These are phyloP conservation scores for Ulota crispa DNA, from an alignment of 225 moss, liverwort and hornwort genomes.

Conservation along the genomic window DNA sequence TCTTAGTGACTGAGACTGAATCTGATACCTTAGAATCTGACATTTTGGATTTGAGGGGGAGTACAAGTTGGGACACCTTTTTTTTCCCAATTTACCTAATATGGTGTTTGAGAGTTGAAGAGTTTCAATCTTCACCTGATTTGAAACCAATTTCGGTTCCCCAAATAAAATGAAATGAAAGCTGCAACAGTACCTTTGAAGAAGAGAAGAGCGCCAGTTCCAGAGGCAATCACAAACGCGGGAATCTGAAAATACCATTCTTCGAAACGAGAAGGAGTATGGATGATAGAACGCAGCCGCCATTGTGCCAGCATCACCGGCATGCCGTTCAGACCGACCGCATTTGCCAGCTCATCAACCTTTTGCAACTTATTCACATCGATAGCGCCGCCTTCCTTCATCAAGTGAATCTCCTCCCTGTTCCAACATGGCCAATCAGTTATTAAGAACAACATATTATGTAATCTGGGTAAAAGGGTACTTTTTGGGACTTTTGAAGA, in stretches of 20 bases:
- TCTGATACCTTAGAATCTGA: too few species aligned
- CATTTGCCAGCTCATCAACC: constrained; percentile 66
- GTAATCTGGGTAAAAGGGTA: too few species aligned
- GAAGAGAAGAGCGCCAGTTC: constrained; percentile 54
- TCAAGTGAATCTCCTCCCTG: constrained; percentile 60
- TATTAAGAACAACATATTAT: too few species aligned
- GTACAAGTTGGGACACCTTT: too few species aligned
- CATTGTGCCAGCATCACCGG: constrained; percentile 52
- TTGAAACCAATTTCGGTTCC: not conserved
- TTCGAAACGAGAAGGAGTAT: constrained; percentile 38
- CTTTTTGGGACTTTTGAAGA: too few species aligned
- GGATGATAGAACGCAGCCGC: constrained; percentile 45
- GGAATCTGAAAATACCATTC: constrained; percentile 55
- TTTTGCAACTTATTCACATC: constrained; percentile 64
- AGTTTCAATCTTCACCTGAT: not conserved
- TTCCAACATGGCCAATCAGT: constrained; percentile 1
- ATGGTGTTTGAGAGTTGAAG: constrained; percentile 13
- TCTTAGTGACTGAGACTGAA: too few species aligned
- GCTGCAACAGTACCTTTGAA: constrained; percentile 42
- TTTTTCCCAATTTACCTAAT: too few species aligned
- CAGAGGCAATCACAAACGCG: constrained; percentile 44
- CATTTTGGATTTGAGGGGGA: too few species aligned
- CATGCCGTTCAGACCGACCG: constrained; percentile 46
- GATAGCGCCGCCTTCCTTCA: constrained; percentile 30
- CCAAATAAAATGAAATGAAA: not conserved